phyloP scores from a whole-genome alignment of 2,329 filamentous ascomycete species.

The Hypoxylon sp. region DNA sequence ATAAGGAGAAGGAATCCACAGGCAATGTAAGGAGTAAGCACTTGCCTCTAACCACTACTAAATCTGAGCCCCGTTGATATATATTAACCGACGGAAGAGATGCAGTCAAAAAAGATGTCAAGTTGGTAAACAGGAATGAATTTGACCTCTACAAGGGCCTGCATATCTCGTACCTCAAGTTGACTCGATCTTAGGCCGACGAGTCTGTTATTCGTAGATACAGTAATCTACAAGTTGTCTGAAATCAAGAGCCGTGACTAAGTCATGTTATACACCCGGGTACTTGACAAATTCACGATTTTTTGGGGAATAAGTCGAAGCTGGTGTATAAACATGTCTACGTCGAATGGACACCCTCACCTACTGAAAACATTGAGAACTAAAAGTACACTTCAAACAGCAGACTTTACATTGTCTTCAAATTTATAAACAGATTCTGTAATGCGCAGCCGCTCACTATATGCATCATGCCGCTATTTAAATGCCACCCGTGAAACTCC shows the following conservation, averaged over 20 bases:
- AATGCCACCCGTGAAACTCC: constrained; percentile 29
- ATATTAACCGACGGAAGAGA: too few species aligned
- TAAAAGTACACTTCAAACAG: constrained; percentile 13
- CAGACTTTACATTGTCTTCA: constrained; percentile 18
- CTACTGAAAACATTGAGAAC: too few species aligned
- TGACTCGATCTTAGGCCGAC: not conserved
- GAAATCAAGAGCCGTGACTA: too few species aligned
- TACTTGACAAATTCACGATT: too few species aligned
- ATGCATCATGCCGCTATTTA: constrained; percentile 30
- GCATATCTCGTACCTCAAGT: not conserved
- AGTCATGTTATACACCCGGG: too few species aligned
- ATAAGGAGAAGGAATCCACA: constrained; percentile 15
- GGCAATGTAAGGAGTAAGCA: constrained; percentile 1
- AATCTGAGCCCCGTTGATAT: too few species aligned
- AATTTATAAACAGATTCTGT: constrained; percentile 20
- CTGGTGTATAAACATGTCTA: not conserved
- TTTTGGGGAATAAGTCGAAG: too few species aligned
- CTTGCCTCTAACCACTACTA: not conserved
- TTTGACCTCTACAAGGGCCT: too few species aligned
- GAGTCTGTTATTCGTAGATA: not conserved
- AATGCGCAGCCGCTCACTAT: constrained; percentile 20
- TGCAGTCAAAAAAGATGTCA: not conserved
- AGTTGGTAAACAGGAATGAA: too few species aligned
- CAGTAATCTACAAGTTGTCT: not conserved
- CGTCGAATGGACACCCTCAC: too few species aligned